A percentile compares a stretch with the other conserved stretches of the same genome.
Conservation (phyloP, 176 grass and related monocot genomes). For the Aegilops speltoides region DNA sequence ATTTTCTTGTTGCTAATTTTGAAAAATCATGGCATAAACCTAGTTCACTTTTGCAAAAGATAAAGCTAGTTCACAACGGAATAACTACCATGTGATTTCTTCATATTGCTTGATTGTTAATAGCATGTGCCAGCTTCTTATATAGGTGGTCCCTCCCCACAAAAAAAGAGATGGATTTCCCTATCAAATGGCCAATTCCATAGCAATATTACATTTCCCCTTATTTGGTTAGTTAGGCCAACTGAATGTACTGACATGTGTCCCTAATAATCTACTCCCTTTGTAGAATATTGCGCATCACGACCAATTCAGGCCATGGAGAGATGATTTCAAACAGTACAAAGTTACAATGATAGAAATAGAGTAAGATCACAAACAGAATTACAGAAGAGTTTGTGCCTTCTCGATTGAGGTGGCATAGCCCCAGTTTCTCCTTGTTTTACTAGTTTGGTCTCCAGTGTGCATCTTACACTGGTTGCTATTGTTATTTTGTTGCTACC, state of each 20-base stretch:
- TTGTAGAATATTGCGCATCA: constrained; percentile 57
- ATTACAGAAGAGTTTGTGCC: not conserved
- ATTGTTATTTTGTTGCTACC: not conserved
- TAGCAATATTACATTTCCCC: too few species aligned
- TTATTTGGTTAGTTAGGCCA: not conserved
- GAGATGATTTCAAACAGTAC: constrained; percentile 30
- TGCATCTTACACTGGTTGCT: too few species aligned
- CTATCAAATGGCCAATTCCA: too few species aligned
- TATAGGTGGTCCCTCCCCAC: too few species aligned
- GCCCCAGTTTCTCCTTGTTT: too few species aligned
- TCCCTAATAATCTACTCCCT: constrained; percentile 11
- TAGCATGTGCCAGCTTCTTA: not conserved
- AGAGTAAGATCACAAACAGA: not conserved
- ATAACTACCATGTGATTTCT: too few species aligned
- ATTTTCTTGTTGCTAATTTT: too few species aligned
- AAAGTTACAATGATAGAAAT: constrained; percentile 18
- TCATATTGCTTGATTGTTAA: not conserved
- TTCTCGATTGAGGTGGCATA: not conserved
- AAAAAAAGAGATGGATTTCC: too few species aligned
- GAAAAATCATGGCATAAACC: too few species aligned
- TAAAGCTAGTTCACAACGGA: too few species aligned
- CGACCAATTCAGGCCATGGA: constrained; percentile 62
- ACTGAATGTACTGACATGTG: not conserved
- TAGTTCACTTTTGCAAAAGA: too few species aligned
- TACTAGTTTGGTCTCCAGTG: too few species aligned